These are phyloP conservation scores for Citrus australasica DNA, from an alignment of 345 rosid species.

Conservation along the genomic window DNA sequence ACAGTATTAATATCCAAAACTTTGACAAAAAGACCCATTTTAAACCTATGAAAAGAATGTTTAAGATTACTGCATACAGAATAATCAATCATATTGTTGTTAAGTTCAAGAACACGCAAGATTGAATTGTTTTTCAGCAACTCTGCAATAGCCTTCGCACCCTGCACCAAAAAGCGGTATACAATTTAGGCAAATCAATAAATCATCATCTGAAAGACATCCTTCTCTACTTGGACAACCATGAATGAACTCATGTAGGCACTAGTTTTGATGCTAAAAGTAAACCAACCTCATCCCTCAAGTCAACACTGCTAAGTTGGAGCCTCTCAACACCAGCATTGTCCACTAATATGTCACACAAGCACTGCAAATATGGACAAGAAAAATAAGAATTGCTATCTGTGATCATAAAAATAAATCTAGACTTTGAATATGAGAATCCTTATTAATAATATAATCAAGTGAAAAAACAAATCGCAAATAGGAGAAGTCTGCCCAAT, in stretches of 20 bases:
- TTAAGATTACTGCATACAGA: conserved; percentile 54
- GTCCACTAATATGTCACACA: conserved; percentile 65
- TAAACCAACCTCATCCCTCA: conserved; percentile 83
- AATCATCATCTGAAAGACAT: conserved; percentile 3
- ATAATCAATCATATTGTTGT: conserved; percentile 95
- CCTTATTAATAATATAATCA: not conserved
- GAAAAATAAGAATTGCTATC: not conserved
- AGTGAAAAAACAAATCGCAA: not conserved
- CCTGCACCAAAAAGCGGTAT: conserved; percentile 45
- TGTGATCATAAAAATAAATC: not conserved
- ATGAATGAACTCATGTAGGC: not conserved
- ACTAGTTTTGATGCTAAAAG: conserved; percentile 13
- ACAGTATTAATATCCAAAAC: conserved; percentile 24
- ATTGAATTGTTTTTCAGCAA: conserved; percentile 74
- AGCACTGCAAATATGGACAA: conserved; percentile 40
- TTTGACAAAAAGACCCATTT: conserved; percentile 9
- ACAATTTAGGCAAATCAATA: conserved; percentile 14
- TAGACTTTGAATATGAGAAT: not conserved
- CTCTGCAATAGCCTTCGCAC: conserved; percentile 90
- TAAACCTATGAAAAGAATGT: not conserved
- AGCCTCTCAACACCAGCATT: conserved; percentile 74
- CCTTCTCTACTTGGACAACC: conserved; percentile 5
- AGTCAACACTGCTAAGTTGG: conserved; percentile 73
- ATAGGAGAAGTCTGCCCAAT: not conserved
- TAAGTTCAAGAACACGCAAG: conserved; percentile 78